Evolutionary conservation across 148 eudicot genomes (phyloP).

Genomic region (Heliosperma pusillum): DNA sequence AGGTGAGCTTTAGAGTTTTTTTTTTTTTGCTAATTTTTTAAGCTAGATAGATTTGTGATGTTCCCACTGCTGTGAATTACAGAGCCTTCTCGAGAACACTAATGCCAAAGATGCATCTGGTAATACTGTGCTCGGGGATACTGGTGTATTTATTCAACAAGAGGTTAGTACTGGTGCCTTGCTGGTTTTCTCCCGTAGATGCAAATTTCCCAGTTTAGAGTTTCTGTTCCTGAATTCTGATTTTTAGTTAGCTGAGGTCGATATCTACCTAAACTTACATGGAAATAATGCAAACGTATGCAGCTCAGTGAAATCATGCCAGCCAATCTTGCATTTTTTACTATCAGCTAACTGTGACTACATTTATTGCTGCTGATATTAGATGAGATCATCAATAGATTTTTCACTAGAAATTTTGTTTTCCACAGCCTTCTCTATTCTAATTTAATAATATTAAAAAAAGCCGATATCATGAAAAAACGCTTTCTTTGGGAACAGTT

Average conservation of each 20-base stretch:
- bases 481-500: not conserved
- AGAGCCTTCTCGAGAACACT: constrained; percentile 74
- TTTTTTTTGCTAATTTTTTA: not conserved
- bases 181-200: not conserved
- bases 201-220: not conserved
- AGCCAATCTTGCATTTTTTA: not conserved
- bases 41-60: not conserved
- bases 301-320: not conserved
- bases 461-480: not conserved
- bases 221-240: not conserved
- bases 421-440: not conserved
- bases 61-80: constrained; percentile 22
- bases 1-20: constrained; percentile 44
- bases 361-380: not conserved
- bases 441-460: not conserved
- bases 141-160: constrained; percentile 89
- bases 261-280: not conserved
- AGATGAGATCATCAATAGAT: not conserved
- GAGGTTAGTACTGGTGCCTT: constrained; percentile 49
- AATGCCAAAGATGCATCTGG: constrained; percentile 95
- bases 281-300: not conserved
- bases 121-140: constrained; percentile 71
- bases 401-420: not conserved
- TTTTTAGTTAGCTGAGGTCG: not conserved
- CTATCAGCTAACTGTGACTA: not conserved